Conservation (phyloP, 2,329 filamentous ascomycete genomes). For the Sporothrix euskadiensis region DNA sequence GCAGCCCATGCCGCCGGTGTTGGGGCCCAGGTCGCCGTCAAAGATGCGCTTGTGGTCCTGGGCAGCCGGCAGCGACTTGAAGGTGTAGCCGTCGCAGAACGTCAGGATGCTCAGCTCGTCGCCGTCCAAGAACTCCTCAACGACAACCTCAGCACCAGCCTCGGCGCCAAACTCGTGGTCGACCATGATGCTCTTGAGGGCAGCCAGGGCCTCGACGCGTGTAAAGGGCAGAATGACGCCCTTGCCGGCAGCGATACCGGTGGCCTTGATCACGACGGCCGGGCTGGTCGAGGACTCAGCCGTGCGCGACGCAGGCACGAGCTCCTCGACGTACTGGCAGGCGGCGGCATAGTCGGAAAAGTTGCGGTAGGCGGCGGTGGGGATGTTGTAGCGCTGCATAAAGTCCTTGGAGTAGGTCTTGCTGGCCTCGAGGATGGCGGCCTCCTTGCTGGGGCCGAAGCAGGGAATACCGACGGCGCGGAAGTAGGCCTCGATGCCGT, state of each 20-base stretch:
- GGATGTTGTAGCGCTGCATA: constrained; percentile 87
- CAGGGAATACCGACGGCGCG: constrained; percentile 69
- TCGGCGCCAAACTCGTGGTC: constrained; percentile 75
- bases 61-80: constrained; percentile 80
- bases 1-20: constrained; percentile 97
- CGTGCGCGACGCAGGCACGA: constrained; percentile 28
- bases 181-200: constrained; percentile 87
- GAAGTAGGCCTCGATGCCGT: constrained; percentile 85
- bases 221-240: constrained; percentile 85
- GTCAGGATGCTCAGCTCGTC: constrained; percentile 90
- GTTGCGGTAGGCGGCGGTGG: constrained; percentile 88
- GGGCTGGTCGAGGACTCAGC: constrained; percentile 56
- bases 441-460: constrained; percentile 83
- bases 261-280: constrained; percentile 85
- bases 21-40: constrained; percentile 86
- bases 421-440: constrained; percentile 89
- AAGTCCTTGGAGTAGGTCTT: constrained; percentile 98
- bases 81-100: constrained; percentile 85
- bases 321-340: constrained; percentile 63
- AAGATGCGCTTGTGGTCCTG: constrained; percentile 97
- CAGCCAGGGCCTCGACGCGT: constrained; percentile 78
- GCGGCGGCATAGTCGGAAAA: constrained; percentile 77
- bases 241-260: constrained; percentile 89
- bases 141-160: constrained; percentile 87
- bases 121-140: constrained; percentile 89